These are phyloP conservation scores for Aspergillus intermedius DNA, from an alignment of 2,329 filamentous ascomycete species.

Conservation along the genomic window DNA sequence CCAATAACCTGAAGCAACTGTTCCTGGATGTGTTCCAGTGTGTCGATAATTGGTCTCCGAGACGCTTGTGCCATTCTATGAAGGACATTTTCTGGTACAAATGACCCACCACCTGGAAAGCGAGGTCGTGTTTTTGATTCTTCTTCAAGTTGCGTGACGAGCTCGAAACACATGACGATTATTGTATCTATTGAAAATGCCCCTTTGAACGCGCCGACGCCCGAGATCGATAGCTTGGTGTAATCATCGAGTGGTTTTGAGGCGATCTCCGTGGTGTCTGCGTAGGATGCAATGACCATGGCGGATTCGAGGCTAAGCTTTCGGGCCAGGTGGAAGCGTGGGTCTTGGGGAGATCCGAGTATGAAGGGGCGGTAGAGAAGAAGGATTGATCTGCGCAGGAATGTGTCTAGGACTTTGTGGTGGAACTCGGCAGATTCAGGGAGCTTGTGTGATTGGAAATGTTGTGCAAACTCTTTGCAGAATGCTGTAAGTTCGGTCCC, in stretches of 20 bases:
- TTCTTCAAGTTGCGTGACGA: conserved; percentile 20
- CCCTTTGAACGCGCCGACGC: conserved; percentile 14
- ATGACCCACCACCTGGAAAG: background rate
- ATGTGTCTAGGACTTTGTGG: conserved; percentile 8
- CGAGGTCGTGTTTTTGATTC: conserved; percentile 1
- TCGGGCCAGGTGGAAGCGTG: conserved; percentile 13
- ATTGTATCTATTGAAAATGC: conserved; percentile 18
- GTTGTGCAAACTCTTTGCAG: conserved; percentile 1
- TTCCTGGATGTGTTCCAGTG: conserved; percentile 11
- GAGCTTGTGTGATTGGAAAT: conserved; percentile 2
- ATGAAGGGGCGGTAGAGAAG: conserved; percentile 13
- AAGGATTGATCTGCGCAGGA: conserved; percentile 10
- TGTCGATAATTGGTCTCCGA: conserved; percentile 12
- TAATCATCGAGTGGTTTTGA: conserved; percentile 8
- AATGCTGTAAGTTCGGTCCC: conserved; percentile 7
- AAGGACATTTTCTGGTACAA: conserved; percentile 4
- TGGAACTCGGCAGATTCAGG: conserved; percentile 7
- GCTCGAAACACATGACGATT: conserved; percentile 14
- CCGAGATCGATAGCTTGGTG: conserved; percentile 8
- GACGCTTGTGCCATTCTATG: conserved; percentile 7
- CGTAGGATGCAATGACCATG: conserved; percentile 14
- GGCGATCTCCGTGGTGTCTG: conserved; percentile 8
- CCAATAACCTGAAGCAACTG: conserved; percentile 16
- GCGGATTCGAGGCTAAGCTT: conserved; percentile 14
- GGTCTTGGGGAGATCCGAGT: conserved; percentile 9